Evolutionary conservation across 176 grass and related monocot species (phyloP).

Genomic region (Musa troglodytarum): DNA sequence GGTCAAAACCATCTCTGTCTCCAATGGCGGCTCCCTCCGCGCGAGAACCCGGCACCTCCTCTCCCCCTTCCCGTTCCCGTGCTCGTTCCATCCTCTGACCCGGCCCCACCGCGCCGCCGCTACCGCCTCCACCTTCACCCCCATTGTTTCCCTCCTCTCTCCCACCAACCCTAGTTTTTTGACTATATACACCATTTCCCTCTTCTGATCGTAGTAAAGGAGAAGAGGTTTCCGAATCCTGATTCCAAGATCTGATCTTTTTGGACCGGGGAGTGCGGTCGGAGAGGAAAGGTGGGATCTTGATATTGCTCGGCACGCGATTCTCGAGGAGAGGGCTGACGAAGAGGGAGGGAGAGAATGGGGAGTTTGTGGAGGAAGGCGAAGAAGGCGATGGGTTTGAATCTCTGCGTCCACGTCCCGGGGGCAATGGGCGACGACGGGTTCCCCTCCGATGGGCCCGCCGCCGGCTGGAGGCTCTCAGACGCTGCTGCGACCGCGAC

Average conservation of each 20-base stretch:
- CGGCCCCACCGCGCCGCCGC: background rate
- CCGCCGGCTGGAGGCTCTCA: slow-evolving; percentile 2
- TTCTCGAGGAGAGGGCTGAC: background rate
- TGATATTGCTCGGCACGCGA: background rate
- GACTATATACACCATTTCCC: background rate
- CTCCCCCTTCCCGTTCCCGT: background rate
- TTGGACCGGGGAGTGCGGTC: background rate
- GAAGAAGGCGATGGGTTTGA: slow-evolving; percentile 46
- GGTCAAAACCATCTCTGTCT: background rate
- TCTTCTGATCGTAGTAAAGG: background rate
- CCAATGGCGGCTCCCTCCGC: background rate
- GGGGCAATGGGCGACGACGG: slow-evolving; percentile 2
- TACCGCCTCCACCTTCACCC: background rate
- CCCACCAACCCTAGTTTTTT: background rate
- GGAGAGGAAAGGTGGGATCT: background rate
- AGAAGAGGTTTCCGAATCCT: background rate
- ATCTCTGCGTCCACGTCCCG: slow-evolving; percentile 38
- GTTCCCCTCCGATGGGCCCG: background rate
- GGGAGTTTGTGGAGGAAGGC: slow-evolving; percentile 68
- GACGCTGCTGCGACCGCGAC: slow-evolving; percentile 11
- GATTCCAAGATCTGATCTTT: background rate
- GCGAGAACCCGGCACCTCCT: background rate
- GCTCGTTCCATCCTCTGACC: background rate
- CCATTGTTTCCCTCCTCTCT: background rate
- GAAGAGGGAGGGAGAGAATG: slow-evolving; percentile 26